Conservation (phyloP, 2,329 filamentous ascomycete species). For the Zasmidium angulare region DNA sequence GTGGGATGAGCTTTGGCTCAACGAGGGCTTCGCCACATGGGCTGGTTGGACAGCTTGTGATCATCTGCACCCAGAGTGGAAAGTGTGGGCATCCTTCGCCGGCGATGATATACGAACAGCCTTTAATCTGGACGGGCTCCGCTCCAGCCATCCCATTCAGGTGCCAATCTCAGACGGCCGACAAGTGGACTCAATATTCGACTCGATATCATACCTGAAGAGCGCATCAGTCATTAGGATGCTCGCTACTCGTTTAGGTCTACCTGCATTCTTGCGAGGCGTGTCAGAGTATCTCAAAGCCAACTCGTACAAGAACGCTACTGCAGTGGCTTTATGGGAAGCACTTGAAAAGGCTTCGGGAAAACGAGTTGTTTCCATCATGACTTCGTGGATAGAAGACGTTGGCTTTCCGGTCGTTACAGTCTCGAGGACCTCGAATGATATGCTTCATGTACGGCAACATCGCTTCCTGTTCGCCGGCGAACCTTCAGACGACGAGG, state of each 20-base stretch:
- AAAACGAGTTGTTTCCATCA: conserved; percentile 77
- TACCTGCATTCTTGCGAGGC: conserved; percentile 82
- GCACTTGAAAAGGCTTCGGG: conserved; percentile 82
- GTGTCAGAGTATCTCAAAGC: conserved; percentile 83
- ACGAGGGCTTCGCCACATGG: conserved; percentile 96
- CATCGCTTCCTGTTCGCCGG: not conserved
- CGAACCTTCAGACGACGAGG: not conserved
- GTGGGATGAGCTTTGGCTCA: conserved; percentile 73
- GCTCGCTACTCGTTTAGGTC: conserved; percentile 83
- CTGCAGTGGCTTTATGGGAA: conserved; percentile 84
- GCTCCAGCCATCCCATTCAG: conserved; percentile 89
- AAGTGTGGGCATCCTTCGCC: conserved; percentile 94
- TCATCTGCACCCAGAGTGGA: conserved; percentile 89
- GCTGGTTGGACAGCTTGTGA: conserved; percentile 90
- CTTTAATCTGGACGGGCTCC: conserved; percentile 81
- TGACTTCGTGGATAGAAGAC: conserved; percentile 46
- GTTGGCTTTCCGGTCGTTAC: conserved; percentile 1
- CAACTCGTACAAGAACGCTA: conserved; percentile 83
- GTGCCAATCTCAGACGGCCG: conserved; percentile 87
- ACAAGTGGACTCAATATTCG: conserved; percentile 95
- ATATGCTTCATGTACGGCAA: not conserved
- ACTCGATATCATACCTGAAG: conserved; percentile 92
- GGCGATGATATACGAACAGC: conserved; percentile 89
- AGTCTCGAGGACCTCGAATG: not conserved
- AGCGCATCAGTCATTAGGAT: conserved; percentile 93